Evolutionary conservation across 495 filamentous ascomycete species (phyloP).

Genomic region (Penicillium robsamsonii): DNA sequence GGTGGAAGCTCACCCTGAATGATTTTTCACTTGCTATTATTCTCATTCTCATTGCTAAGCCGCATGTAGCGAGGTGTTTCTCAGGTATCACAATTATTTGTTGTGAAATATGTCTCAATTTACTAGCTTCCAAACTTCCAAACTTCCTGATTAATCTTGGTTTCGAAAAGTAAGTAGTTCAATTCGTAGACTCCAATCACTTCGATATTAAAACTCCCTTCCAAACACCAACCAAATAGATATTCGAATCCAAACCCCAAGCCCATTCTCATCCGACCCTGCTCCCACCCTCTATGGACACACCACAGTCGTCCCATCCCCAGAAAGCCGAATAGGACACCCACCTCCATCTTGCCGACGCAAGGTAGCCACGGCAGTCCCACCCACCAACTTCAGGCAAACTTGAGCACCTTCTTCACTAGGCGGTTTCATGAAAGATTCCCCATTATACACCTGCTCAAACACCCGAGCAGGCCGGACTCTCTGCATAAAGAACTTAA

Average conservation of each 20-base stretch:
- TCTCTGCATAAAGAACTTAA: background rate
- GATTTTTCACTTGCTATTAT: slow-evolving; percentile 18
- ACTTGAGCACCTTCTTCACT: background rate
- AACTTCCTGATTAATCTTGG: background rate
- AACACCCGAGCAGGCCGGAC: background rate
- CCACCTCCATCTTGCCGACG: background rate
- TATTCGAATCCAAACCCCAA: background rate
- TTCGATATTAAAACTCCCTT: background rate
- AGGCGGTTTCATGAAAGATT: background rate
- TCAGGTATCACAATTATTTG: background rate
- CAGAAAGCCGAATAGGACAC: background rate
- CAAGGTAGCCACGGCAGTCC: background rate
- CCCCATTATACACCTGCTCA: background rate
- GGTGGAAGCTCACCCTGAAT: slow-evolving; percentile 64
- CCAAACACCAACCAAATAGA: background rate
- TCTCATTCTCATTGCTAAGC: background rate
- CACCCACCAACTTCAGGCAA: background rate
- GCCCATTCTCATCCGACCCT: background rate
- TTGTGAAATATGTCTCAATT: slow-evolving; percentile 1
- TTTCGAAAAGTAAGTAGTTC: background rate
- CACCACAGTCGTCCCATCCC: background rate
- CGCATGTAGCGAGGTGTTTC: slow-evolving; percentile 29
- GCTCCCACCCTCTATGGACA: background rate
- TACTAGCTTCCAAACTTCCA: background rate
- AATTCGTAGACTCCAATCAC: background rate